Base-by-base conservation (phyloP, 2,329 filamentous ascomycete genomes). In the Calonectria hongkongensis region DNA sequence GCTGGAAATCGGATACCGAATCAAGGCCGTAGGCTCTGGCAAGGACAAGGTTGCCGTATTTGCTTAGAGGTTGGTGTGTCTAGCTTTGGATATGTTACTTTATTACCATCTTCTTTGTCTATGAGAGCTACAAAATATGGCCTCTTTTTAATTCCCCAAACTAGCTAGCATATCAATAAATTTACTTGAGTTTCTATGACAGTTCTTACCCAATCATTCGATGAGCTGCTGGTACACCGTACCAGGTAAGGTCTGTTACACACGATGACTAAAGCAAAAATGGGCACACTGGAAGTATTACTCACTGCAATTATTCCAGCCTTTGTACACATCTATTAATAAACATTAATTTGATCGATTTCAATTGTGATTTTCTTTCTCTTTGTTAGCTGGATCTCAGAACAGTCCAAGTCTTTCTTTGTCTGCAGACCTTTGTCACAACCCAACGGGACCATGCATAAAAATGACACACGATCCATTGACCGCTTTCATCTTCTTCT, bases 1-100 rank as follows among this genome's bases (percentile, higher is more conserved):
- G 25, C 79, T 94, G 73, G 87, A 91, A 76, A 89, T 93, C 79
- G 89, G 88, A 5, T 87, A 87, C 7, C 83, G 88, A 60, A 86
- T 93, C 54, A 87, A 87, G 79, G 90, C 87, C 13, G 88, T 92
- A 16, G 87, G 86, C 0, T 76, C 78, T 15, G 82, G 82, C 1
- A 75, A 78, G 70, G 75, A 76, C 25, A 76, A 79, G 36, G 79
- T 84, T 72, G 84, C 78, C 68, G 75, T 85, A 58, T 89, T 81
- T 81, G 82, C 81, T 63, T 84, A 75, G 13, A 41, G 50, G 12
- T 33, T 43, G 62, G 10, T 21, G 5, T n/a, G 13, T 16, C 10
- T 58, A 48, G 25, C 18, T 48, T 21, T 25, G 54, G 25, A 39
- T 60, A 21, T 16, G 21, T 60, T 60, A 28, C 33, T 41, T 60